These are phyloP conservation scores for Cerioporus squamosus DNA, from an alignment of 1,284 basidiomycete genomes.

Conservation along the genomic window DNA sequence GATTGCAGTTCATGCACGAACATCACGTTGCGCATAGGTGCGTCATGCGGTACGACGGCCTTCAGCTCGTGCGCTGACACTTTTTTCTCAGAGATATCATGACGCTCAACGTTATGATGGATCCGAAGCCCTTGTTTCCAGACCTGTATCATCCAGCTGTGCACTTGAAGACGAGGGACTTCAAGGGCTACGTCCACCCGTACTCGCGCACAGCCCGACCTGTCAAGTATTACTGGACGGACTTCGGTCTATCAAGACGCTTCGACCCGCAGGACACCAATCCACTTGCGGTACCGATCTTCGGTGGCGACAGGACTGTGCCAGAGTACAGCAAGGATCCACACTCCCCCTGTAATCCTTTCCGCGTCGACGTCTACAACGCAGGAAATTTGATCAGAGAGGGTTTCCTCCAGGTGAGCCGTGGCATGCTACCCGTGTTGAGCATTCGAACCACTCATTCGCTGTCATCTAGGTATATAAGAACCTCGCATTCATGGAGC, in stretches of 20 bases:
- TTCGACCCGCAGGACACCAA: conserved; percentile 14
- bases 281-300: conserved; percentile 18
- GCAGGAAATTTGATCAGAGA: conserved; percentile 27
- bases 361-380: conserved; percentile 19
- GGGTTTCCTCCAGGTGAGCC: conserved; percentile 7
- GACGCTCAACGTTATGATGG: no score
- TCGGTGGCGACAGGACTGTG: conserved; percentile 22
- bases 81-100: no score
- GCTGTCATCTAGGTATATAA: conserved; percentile 6
- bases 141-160: conserved; percentile 15
- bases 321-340: conserved; percentile 23
- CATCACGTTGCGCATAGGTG: conserved; percentile 25
- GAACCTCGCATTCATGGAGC: conserved; percentile 15
- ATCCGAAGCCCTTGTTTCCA: no score
- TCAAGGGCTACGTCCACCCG: not conserved
- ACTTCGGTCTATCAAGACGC: conserved; percentile 40
- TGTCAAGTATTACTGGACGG: conserved; percentile 35
- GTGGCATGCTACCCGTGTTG: no score
- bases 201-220: conserved; percentile 30
- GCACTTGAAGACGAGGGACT: not conserved
- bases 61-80: not conserved
- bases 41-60: not conserved
- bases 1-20: conserved; percentile 24
- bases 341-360: not conserved
- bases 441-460: no score